Percentiles rank a stretch among this genome's conserved stretches.
phyloP scores from a whole-genome alignment of 2,329 filamentous ascomycete genomes.

The Paecilomyces sp. region DNA sequence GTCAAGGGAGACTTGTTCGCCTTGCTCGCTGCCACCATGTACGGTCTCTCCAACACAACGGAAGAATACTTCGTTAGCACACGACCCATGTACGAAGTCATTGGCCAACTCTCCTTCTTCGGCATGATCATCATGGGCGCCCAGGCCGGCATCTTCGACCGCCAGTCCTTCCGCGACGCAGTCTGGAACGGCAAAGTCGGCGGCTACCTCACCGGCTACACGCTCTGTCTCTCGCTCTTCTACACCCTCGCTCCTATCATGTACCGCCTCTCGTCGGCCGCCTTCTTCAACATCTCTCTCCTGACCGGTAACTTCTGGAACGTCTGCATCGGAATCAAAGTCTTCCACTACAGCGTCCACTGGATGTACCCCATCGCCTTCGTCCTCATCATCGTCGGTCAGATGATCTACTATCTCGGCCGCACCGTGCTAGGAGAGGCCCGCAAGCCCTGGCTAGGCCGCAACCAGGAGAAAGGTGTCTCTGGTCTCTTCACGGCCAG shows the following conservation, averaged over 20 bases:
- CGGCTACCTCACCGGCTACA: slow-evolving; percentile 86
- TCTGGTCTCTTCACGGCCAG: slow-evolving; percentile 80
- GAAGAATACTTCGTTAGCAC: slow-evolving; percentile 92
- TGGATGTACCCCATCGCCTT: slow-evolving; percentile 96
- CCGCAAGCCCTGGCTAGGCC: slow-evolving; percentile 90
- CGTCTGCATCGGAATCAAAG: slow-evolving; percentile 79
- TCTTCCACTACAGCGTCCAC: slow-evolving; percentile 74
- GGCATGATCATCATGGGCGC: slow-evolving; percentile 86
- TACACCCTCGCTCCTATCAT: slow-evolving; percentile 82
- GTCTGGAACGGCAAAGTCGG: slow-evolving; percentile 61
- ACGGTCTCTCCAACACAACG: slow-evolving; percentile 83
- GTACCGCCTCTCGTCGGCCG: slow-evolving; percentile 81
- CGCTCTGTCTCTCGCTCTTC: slow-evolving; percentile 72
- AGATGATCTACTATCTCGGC: slow-evolving; percentile 80
- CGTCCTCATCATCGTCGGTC: slow-evolving; percentile 78
- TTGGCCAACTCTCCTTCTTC: slow-evolving; percentile 84
- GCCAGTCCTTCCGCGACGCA: slow-evolving; percentile 58
- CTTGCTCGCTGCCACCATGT: slow-evolving; percentile 79
- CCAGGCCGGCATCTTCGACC: slow-evolving; percentile 88
- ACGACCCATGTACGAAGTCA: slow-evolving; percentile 82
- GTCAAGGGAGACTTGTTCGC: slow-evolving; percentile 92
- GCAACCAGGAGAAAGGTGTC: slow-evolving; percentile 74
- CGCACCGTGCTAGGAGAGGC: slow-evolving; percentile 78
- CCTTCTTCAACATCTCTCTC: slow-evolving; percentile 94
- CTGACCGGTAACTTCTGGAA: slow-evolving; percentile 97